These are phyloP conservation scores for Epicoccum sorghinum DNA, from an alignment of 2,329 filamentous ascomycete genomes.

Conservation along the genomic window DNA sequence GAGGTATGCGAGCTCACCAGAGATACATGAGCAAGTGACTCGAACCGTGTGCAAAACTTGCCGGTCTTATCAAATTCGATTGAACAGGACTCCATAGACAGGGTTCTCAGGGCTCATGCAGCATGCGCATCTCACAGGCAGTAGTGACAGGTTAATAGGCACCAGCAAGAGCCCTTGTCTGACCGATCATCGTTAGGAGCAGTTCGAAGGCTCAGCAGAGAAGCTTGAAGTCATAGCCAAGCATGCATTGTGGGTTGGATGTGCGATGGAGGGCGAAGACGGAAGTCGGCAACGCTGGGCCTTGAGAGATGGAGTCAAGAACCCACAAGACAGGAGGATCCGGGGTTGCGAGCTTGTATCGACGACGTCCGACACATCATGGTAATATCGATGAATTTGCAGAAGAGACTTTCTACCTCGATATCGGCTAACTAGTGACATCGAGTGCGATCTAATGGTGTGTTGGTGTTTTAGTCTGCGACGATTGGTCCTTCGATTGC, in stretches of 20 bases:
- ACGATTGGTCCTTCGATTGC: not conserved
- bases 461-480: not conserved
- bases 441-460: not conserved
- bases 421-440: not conserved
- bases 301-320: constrained; percentile 11
- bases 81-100: not conserved
- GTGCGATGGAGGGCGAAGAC: constrained; percentile 16
- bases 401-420: no score
- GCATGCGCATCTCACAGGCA: no score
- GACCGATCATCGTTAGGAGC: not conserved
- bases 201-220: constrained; percentile 1
- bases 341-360: constrained; percentile 18
- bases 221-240: constrained; percentile 13
- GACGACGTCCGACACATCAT: constrained; percentile 5
- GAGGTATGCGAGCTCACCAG: not conserved
- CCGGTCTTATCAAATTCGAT: not conserved
- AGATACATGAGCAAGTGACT: no score
- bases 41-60: not conserved
- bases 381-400: no score
- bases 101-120: not conserved
- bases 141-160: not conserved
- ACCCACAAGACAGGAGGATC: constrained; percentile 6
- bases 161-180: not conserved
- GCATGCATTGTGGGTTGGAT: constrained; percentile 3
- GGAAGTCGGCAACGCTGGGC: constrained; percentile 20